A percentile compares a stretch with the other conserved stretches of the same genome.
These are phyloP conservation scores for Leptosphaerulina australis DNA, from an alignment of 2,329 filamentous ascomycete genomes.

Conservation along the genomic window DNA sequence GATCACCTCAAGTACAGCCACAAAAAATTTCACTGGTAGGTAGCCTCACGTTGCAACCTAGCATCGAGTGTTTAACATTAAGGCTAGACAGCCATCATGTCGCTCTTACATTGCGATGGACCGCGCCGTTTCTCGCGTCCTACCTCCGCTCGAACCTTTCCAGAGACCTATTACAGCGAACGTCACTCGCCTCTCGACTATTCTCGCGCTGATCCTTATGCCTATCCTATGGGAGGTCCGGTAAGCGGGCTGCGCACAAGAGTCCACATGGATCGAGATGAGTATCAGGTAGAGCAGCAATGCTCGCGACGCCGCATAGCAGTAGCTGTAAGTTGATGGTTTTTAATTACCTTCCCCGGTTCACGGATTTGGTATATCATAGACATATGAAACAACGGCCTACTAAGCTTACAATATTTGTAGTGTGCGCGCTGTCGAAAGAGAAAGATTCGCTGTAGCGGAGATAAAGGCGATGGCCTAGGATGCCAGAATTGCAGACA, in stretches of 20 bases:
- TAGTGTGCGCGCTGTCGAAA: conserved; percentile 90
- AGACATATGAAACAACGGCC: not conserved
- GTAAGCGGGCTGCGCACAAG: conserved; percentile 24
- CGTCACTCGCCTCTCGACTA: conserved; percentile 30
- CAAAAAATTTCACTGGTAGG: not conserved
- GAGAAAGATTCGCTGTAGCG: conserved; percentile 93
- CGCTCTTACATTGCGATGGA: conserved; percentile 23
- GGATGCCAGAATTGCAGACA: conserved; percentile 84
- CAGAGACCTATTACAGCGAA: conserved; percentile 27
- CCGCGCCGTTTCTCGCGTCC: conserved; percentile 26
- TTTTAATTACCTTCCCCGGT: not conserved
- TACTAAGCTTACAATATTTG: conserved; percentile 1
- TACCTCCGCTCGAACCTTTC: conserved; percentile 16
- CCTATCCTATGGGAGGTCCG: conserved; percentile 32
- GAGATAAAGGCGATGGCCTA: conserved; percentile 75
- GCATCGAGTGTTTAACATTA: not conserved
- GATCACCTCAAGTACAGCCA: not conserved
- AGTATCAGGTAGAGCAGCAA: conserved; percentile 38
- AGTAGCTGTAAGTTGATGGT: conserved; percentile 42
- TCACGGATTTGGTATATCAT: not conserved
- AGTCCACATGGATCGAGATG: conserved; percentile 21
- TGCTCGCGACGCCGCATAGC: conserved; percentile 58
- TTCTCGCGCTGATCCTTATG: conserved; percentile 33
- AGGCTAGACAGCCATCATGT: conserved; percentile 12
- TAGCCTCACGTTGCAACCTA: not conserved